Percentiles rank a stretch among this genome's conserved stretches.
phyloP scores from a whole-genome alignment of 129 eudicot genomes.

The Chrysanthemum lavandulifolium region DNA sequence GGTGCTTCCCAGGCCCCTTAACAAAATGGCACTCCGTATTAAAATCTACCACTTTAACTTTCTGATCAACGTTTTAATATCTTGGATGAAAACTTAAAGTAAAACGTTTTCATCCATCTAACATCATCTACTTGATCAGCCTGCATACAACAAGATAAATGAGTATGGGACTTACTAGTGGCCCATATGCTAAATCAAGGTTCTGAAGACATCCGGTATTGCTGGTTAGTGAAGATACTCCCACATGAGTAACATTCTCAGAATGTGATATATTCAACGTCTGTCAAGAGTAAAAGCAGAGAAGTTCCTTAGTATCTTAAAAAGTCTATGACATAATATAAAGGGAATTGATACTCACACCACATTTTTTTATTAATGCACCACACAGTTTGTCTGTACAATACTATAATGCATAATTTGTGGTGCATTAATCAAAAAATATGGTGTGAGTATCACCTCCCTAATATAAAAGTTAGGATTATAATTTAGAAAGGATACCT shows the following conservation, averaged over 20 bases:
- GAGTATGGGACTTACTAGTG: conserved; percentile 53
- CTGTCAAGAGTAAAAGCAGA: conserved; percentile 38
- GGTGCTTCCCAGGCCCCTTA: neutral
- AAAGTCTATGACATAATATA: neutral
- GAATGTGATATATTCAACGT: conserved; percentile 78
- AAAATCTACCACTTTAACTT: neutral
- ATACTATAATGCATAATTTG: too few relatives aligned
- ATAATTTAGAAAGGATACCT: conserved; percentile 44
- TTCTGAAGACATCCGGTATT: conserved; percentile 50
- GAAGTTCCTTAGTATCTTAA: conserved; percentile 20
- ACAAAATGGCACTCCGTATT: neutral
- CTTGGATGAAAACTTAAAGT: neutral
- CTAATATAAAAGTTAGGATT: neutral
- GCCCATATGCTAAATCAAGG: conserved; percentile 76
- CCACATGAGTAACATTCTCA: conserved; percentile 67
- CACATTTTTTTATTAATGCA: too few relatives aligned
- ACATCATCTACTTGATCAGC: neutral
- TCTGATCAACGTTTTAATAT: neutral
- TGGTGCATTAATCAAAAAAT: too few relatives aligned
- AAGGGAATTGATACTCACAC: too few relatives aligned
- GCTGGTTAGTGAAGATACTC: conserved; percentile 68
- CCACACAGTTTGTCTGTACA: too few relatives aligned
- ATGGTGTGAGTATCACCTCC: too few relatives aligned
- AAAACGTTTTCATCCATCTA: neutral
- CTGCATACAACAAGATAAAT: neutral